Conservation (phyloP, 192 early-diverging fungal species). For the Coemansia sp. region DNA sequence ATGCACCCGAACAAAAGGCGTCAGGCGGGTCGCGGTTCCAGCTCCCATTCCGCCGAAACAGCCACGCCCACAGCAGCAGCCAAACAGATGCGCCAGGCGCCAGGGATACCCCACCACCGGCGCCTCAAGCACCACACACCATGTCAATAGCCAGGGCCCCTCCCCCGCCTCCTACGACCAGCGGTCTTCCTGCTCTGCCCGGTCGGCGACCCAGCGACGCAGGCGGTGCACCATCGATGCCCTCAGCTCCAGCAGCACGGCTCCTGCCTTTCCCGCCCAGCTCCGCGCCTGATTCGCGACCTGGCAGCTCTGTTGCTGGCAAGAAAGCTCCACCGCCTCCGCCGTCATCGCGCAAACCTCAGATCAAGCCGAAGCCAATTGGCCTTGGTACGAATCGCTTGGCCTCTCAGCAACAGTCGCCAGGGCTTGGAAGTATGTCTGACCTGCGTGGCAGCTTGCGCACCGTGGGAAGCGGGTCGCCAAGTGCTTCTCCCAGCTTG, state of each 20-base stretch:
- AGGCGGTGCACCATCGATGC: background rate
- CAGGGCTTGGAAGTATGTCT: conserved; percentile 14
- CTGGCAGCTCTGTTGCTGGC: conserved; percentile 23
- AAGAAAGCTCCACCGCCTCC: conserved; percentile 45
- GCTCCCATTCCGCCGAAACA: conserved; percentile 38
- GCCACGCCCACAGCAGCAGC: conserved; percentile 32
- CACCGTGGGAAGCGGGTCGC: background rate
- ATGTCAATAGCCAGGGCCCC: conserved; percentile 1
- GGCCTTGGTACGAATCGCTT: conserved; percentile 19
- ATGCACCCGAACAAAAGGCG: conserved; percentile 20
- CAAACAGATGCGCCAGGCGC: conserved; percentile 20
- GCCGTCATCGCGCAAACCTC: conserved; percentile 44
- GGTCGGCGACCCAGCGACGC: conserved; percentile 42
- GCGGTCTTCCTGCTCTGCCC: conserved; percentile 24
- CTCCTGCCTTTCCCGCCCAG: conserved; percentile 15
- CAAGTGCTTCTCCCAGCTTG: conserved; percentile 3
- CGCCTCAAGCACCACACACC: conserved; percentile 1
- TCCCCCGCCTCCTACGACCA: conserved; percentile 16
- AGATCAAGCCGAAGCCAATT: conserved; percentile 37
- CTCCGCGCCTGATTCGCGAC: conserved; percentile 24
- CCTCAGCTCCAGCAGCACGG: conserved; percentile 1
- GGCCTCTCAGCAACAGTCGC: conserved; percentile 21
- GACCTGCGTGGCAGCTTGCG: conserved; percentile 21
- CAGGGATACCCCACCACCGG: background rate
- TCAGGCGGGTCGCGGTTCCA: conserved; percentile 26